Base-by-base conservation (phyloP, 176 grass and related monocot species). In the Aegilops tauschii region DNA sequence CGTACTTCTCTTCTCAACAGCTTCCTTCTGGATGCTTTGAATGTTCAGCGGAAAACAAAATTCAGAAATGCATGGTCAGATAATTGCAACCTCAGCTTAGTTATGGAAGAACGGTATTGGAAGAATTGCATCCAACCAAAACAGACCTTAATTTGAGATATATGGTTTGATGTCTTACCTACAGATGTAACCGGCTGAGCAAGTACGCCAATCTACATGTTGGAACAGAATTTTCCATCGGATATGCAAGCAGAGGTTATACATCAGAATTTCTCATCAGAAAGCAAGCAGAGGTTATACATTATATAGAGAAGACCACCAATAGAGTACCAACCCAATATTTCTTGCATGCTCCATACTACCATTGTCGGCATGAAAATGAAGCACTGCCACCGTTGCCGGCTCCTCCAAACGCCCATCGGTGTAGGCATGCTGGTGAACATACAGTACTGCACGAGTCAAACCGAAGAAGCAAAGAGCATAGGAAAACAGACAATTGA, bases 381-480 rank as follows among this genome's bases (percentile, higher is more conserved):
- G 86, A 63, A 91, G 80, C 30, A 90, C n/a, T 63, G 86, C 69
- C 56, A 92, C 83, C 17, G 87, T 58, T 68, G 84, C 74, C 45
- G 85, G 83, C 61, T 98, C 89, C 89, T 95, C 95, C 94, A 95
- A 80, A 78, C 80, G 74, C 34, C 93, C 95, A 86, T 98, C 95
- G 35, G 77, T 87, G 73, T 98, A 95, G 5, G 89, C 95, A 25
- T 98, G 95, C 93, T 95, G 91, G 45, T 89, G 76, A 85, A 72
- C 18, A 80, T 73, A 61, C 37, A 82, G 2, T 31, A 54, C 65
- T 52, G 59, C 78, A 90, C 1, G 78, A 44, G 75, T 88, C 27
- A 84, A 70, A 61, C 74, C 44, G 5, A 42, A 21, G 42, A 20
- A 20, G 11, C 59, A 9, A 29, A n/a, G 21, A 20, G 20, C 17